These are phyloP conservation scores for Akanthomyces muscarius DNA, from an alignment of 2,329 filamentous ascomycete genomes.

Conservation along the genomic window DNA sequence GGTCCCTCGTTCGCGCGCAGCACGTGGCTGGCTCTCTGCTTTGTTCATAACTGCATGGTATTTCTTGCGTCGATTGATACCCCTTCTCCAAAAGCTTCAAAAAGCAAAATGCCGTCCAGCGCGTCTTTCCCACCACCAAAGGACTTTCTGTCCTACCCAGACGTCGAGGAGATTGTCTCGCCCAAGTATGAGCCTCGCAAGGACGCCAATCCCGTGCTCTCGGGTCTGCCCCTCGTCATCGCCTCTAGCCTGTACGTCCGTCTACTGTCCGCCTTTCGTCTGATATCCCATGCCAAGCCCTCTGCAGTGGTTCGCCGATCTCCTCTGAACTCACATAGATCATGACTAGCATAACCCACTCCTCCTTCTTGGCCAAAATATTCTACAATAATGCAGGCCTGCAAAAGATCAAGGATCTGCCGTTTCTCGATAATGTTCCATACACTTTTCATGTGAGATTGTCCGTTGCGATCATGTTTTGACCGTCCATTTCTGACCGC, in stretches of 20 bases:
- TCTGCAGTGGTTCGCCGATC: no score
- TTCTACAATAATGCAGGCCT: conserved; percentile 69
- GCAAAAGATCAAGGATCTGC: conserved; percentile 42
- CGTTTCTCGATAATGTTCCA: conserved; percentile 41
- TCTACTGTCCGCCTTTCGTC: no score
- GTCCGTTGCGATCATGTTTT: background rate
- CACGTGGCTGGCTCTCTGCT: background rate
- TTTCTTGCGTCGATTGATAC: background rate
- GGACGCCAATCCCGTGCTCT: conserved; percentile 14
- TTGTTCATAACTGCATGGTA: background rate
- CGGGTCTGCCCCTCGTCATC: conserved; percentile 7
- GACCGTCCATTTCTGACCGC: background rate
- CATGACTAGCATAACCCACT: conserved; percentile 51
- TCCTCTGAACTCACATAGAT: background rate
- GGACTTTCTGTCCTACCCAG: conserved; percentile 13
- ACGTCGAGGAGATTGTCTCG: background rate
- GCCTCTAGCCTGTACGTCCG: conserved; percentile 13
- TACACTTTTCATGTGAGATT: conserved; percentile 46
- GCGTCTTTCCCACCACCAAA: conserved; percentile 1
- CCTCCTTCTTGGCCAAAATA: conserved; percentile 57
- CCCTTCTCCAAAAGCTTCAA: no score
- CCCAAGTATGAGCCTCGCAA: conserved; percentile 11
- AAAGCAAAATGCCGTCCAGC: background rate
- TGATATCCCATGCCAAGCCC: background rate
- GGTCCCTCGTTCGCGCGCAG: no score